Base-by-base conservation (phyloP, 2,329 filamentous ascomycete genomes). In the Ophiostoma perfectum region DNA sequence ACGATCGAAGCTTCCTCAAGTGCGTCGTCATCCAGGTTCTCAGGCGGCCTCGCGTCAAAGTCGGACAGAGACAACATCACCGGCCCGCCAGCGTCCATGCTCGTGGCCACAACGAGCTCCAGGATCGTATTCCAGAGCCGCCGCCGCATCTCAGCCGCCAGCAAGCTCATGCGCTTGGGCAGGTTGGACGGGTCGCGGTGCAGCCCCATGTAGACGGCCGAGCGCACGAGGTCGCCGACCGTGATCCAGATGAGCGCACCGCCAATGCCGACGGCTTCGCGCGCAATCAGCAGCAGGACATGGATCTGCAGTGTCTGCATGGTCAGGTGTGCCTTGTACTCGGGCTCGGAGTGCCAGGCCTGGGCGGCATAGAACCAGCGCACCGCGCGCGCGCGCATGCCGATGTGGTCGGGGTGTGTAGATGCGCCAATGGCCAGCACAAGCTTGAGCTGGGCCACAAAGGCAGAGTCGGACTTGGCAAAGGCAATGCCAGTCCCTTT, bases 301-400 rank as follows among this genome's bases (percentile, higher is more conserved):
- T 83, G 80, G 41, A 80, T 81, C 74, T 87, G 85, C 0, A 88
- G 72, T 1, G 78, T 78, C 0, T 77, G 73, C 8, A 86, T 77
- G 49, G 79, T 82, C 69, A 86, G 77, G 38, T 81, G 79, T 2
- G 77, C 75, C 74, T 86, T 87, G 68, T 81, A 80, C 0, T 78
- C 76, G 0, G 83, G 81, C 64, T 70, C 67, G 18, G 69, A 60
- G 4, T 85, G 77, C 81, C 83, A 86, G 12, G 79, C 73, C 70
- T 84, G 82, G 0, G 81, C 83, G 66, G 85, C 83, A 65, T 82
- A 80, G 1, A 86, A 78, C 83, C 84, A 86, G 55, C 79, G 80
- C 18, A 78, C 75, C 0, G 83, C 81, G 3, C 74, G 73, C 4
- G 75, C 72, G 38, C 82, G 80, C 68, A 84, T 73, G 0, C 78